Conservation (phyloP, 2,329 filamentous ascomycete species). For the Aspergillus novoparasiticus region DNA sequence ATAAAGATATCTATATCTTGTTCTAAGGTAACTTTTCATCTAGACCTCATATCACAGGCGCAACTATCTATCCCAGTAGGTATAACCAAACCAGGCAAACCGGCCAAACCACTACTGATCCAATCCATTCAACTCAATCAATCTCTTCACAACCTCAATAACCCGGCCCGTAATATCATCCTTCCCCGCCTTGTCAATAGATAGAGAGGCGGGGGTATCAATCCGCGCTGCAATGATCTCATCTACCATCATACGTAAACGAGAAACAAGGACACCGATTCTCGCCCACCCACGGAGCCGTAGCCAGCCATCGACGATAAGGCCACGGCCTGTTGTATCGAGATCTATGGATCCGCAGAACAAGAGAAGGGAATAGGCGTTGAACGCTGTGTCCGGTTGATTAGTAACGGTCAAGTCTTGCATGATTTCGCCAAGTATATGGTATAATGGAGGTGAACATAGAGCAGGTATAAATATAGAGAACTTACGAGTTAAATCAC, state of each 20-base stretch:
- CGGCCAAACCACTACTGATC: conserved; percentile 56
- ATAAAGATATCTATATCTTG: neutral
- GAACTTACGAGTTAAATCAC: conserved; percentile 81
- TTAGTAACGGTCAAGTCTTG: conserved; percentile 8
- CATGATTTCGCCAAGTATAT: neutral
- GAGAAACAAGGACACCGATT: conserved; percentile 84
- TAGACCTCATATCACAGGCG: neutral
- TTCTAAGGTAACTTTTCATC: neutral
- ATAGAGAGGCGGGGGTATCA: conserved; percentile 67
- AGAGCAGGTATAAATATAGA: neutral
- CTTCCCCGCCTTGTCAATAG: conserved; percentile 5
- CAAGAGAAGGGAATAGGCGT: conserved; percentile 82
- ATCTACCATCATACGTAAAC: conserved; percentile 84
- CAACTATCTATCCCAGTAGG: neutral
- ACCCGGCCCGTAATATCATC: conserved; percentile 50
- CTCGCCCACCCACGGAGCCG: conserved; percentile 86
- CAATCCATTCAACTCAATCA: conserved; percentile 88
- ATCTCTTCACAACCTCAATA: conserved; percentile 72
- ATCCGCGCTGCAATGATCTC: conserved; percentile 78
- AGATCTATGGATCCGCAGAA: conserved; percentile 84
- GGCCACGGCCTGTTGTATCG: conserved; percentile 81
- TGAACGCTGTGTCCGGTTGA: conserved; percentile 63
- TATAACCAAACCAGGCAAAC: conserved; percentile 21
- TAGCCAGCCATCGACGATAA: conserved; percentile 92
- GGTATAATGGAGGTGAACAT: neutral